These are phyloP conservation scores for Deakozyma indianensis DNA, from an alignment of 805 yeast genomes.

Conservation along the genomic window DNA sequence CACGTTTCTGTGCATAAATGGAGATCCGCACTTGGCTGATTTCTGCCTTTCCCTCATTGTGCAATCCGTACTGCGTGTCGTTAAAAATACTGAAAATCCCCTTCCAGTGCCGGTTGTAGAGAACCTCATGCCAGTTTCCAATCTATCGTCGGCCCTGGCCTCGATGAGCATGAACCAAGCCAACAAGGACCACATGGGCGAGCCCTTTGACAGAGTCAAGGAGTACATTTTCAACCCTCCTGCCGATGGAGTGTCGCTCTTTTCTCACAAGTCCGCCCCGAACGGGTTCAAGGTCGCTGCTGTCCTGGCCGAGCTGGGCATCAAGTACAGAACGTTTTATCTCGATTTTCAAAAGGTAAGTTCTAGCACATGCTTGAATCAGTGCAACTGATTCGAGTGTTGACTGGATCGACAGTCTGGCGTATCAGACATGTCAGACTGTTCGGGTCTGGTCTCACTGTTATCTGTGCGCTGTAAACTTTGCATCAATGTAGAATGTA, in stretches of 20 bases:
- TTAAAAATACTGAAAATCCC: too few relatives aligned
- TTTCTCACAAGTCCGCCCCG: slow-evolving; percentile 80
- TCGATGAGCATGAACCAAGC: slow-evolving; percentile 11
- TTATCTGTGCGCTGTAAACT: too few relatives aligned
- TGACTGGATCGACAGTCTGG: too few relatives aligned
- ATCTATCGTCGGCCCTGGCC: slow-evolving; percentile 19
- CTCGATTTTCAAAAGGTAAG: slow-evolving; percentile 52
- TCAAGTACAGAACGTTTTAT: slow-evolving; percentile 66
- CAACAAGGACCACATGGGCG: not conserved
- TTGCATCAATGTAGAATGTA: too few relatives aligned
- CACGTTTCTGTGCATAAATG: not conserved
- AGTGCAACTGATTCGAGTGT: too few relatives aligned
- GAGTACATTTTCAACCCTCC: slow-evolving; percentile 68
- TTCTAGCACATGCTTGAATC: not conserved
- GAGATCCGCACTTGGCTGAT: not conserved
- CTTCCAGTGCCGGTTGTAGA: too few relatives aligned
- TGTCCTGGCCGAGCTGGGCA: slow-evolving; percentile 67
- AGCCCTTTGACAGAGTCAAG: slow-evolving; percentile 33
- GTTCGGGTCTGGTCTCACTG: too few relatives aligned
- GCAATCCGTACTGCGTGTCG: too few relatives aligned
- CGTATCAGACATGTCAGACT: too few relatives aligned
- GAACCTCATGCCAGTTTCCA: slow-evolving; percentile 13
- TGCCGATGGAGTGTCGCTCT: slow-evolving; percentile 67
- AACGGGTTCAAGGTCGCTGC: slow-evolving; percentile 95
- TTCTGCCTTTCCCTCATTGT: too few relatives aligned